phyloP scores from a whole-genome alignment of 2,329 filamentous ascomycete genomes.

The Phaeoacremonium minimum region DNA sequence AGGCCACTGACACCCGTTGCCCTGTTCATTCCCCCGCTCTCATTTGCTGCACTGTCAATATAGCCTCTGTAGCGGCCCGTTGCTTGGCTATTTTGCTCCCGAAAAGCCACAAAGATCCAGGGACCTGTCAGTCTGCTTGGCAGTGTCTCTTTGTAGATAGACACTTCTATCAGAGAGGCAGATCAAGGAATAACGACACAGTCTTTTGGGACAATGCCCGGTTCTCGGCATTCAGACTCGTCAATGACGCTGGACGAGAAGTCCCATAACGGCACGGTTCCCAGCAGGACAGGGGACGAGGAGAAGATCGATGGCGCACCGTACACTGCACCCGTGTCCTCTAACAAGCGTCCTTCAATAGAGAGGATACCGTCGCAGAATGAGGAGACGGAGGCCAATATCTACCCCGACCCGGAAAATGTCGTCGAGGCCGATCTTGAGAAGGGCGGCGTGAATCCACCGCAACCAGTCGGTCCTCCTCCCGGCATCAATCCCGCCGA shows the following conservation, averaged over 20 bases:
- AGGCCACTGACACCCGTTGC: no score
- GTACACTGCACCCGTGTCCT: neutral
- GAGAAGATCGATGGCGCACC: conserved; percentile 4
- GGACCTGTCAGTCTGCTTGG: no score
- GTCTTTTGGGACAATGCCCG: no score
- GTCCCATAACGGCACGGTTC: neutral
- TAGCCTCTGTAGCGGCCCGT: no score
- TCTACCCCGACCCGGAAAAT: conserved; percentile 22
- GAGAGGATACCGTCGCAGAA: conserved; percentile 24
- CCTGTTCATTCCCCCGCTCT: no score
- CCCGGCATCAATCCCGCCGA: conserved; percentile 32
- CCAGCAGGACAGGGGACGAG: no score
- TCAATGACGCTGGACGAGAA: conserved; percentile 7
- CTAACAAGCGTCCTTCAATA: conserved; percentile 10
- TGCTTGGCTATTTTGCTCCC: no score
- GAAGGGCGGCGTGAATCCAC: conserved; percentile 13
- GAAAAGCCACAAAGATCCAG: no score
- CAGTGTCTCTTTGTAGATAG: no score
- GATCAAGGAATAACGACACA: no score
- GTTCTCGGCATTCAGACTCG: conserved; percentile 7
- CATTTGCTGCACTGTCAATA: no score
- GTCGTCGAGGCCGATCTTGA: conserved; percentile 27
- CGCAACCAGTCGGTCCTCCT: conserved; percentile 5
- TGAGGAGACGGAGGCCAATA: conserved; percentile 27
- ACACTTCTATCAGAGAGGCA: no score